These are phyloP conservation scores for Thalassiosira livingstoniorum DNA, from an alignment of 352 stramenopile species.

Conservation along the genomic window DNA sequence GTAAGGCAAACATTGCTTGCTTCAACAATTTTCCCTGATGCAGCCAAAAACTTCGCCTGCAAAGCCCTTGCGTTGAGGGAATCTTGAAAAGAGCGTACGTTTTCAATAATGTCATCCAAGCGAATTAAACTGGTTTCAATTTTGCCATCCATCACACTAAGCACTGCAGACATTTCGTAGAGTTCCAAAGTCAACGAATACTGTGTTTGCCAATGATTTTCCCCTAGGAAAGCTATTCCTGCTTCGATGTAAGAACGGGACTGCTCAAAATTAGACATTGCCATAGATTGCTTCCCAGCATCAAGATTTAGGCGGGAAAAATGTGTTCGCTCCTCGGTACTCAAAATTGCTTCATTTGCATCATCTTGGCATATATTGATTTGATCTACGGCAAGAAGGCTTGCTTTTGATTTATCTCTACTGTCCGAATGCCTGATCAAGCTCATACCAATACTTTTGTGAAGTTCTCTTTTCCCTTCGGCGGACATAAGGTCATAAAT, in stretches of 20 bases:
- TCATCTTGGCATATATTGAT: conserved; percentile 34
- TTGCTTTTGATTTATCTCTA: neutral
- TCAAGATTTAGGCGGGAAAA: conserved; percentile 12
- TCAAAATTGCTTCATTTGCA: conserved; percentile 1
- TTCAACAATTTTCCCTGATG: conserved; percentile 22
- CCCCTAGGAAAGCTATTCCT: conserved; percentile 34
- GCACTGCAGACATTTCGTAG: conserved; percentile 27
- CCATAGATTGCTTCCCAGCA: conserved; percentile 33
- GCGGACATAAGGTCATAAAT: conserved; percentile 27
- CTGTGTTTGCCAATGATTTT: conserved; percentile 32
- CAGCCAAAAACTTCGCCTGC: conserved; percentile 6
- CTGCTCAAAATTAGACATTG: conserved; percentile 24
- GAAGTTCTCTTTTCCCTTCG: neutral
- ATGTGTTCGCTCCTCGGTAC: conserved; percentile 13
- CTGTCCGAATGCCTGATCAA: neutral
- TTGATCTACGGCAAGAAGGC: conserved; percentile 35
- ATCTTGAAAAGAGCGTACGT: conserved; percentile 41
- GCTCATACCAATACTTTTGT: conserved; percentile 28
- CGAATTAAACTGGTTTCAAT: conserved; percentile 6
- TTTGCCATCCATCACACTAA: conserved; percentile 20
- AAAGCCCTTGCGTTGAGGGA: conserved; percentile 23
- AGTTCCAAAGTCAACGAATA: conserved; percentile 44
- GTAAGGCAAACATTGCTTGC: conserved; percentile 14
- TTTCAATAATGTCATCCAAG: conserved; percentile 22
- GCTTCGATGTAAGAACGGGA: conserved; percentile 34